A percentile compares a stretch with the other conserved stretches of the same genome.
These are phyloP conservation scores for Purpureocillium takamizusanense DNA, from an alignment of 2,329 filamentous ascomycete species.

Conservation along the genomic window DNA sequence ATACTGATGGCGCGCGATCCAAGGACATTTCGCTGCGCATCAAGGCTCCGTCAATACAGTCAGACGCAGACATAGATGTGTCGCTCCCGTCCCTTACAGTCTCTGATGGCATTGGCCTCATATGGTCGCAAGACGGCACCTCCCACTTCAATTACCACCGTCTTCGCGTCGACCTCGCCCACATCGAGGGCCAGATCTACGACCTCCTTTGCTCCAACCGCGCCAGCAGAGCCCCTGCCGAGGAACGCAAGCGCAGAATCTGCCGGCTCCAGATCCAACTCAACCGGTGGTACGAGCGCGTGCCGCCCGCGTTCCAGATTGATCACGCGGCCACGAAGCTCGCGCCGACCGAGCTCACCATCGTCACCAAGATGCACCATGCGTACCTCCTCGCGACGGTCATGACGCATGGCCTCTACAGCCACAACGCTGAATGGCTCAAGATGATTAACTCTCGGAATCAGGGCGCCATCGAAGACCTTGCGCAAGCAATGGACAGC, in stretches of 20 bases:
- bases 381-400: conserved; percentile 25
- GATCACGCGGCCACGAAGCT: conserved; percentile 21
- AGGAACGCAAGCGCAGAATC: conserved; percentile 20
- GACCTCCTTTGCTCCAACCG: conserved; percentile 27
- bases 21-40: conserved; percentile 25
- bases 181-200: conserved; percentile 31
- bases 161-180: conserved; percentile 27
- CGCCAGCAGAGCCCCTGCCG: conserved; percentile 14
- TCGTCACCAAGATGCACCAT: conserved; percentile 28
- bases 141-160: conserved; percentile 28
- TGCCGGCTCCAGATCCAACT: conserved; percentile 20
- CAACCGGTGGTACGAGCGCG: conserved; percentile 24
- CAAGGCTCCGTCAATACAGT: conserved; percentile 26
- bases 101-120: conserved; percentile 20
- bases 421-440: conserved; percentile 27
- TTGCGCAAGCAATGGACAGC: conserved; percentile 4
- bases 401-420: conserved; percentile 29
- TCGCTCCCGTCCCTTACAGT: conserved; percentile 21
- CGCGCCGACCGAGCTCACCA: conserved; percentile 16
- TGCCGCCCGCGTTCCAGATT: conserved; percentile 23
- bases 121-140: conserved; percentile 24
- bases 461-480: conserved; percentile 12
- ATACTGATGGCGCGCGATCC: conserved; percentile 4
- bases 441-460: conserved; percentile 19
- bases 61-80: conserved; percentile 30